Percentiles rank a stretch among this genome's conserved stretches.
Evolutionary conservation across 768 basidiomycete species (phyloP).

Genomic region (Gloeopeniophorella convolvens): DNA sequence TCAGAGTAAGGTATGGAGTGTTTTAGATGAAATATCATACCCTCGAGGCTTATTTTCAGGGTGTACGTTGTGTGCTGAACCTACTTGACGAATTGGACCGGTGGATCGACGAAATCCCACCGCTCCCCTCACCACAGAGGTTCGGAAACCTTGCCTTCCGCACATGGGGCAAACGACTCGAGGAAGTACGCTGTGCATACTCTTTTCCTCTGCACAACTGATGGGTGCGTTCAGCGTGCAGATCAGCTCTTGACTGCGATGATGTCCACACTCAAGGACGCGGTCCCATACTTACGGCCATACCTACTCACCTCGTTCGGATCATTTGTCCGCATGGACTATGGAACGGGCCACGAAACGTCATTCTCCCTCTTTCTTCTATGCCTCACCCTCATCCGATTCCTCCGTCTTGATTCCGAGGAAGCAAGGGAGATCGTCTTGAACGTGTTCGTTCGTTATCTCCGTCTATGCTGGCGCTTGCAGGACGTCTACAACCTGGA

Average conservation of each 20-base stretch:
- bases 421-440: conserved; percentile 59
- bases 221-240: conserved; percentile 41
- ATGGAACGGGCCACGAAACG: conserved; percentile 94
- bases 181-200: conserved; percentile 48
- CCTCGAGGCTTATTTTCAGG: conserved; percentile 31
- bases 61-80: conserved; percentile 39
- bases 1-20: conserved; percentile 24
- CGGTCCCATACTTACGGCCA: conserved; percentile 63
- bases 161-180: conserved; percentile 71
- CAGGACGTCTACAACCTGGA: conserved; percentile 89
- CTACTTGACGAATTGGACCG: conserved; percentile 59
- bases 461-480: conserved; percentile 74
- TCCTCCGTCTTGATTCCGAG: conserved; percentile 48
- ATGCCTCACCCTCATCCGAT: conserved; percentile 60
- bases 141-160: conserved; percentile 93
- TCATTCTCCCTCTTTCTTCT: conserved; percentile 79
- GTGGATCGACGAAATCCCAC: conserved; percentile 82
- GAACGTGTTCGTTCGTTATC: conserved; percentile 70
- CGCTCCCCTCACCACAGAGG: conserved; percentile 64
- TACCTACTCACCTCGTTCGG: conserved; percentile 84
- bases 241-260: conserved; percentile 43
- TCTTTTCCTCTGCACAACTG: conserved; percentile 3
- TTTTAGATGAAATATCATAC: conserved; percentile 1
- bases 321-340: conserved; percentile 86
- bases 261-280: conserved; percentile 38